Base-by-base conservation (phyloP, 2,329 filamentous ascomycete genomes). In the Clarireedia monteithiana region DNA sequence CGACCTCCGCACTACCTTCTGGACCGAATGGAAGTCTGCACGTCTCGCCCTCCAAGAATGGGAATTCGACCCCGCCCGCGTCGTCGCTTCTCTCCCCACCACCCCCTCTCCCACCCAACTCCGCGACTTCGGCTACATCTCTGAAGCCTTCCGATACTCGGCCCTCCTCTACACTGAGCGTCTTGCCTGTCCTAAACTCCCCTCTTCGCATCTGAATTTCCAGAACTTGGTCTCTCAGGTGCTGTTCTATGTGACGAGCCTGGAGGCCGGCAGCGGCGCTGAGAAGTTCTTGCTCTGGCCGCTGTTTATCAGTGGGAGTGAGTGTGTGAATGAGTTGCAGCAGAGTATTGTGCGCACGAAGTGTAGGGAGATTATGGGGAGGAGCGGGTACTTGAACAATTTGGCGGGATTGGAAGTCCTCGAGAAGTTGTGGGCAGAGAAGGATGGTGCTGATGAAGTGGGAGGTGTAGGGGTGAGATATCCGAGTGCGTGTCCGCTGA, bases 221-320 rank as follows among this genome's bases (percentile, higher is more conserved):
- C 89, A 95, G 70, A 85, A 84, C 62, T 80, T 95, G 20, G 91
- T 96, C 55, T 84, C 84, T 66, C 85, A 89, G 62, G 88, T 91
- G 1, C 80, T 96, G 42, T 88, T 85, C 71, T 92, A 95, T 72
- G 88, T 94, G 56, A 86, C 85, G 6, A 85, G 85, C 53, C 83
- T 96, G 39, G 84, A 89, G 59, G 79, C 85, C 3, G 86, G 80
- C 42, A 84, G 81, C 64, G 80, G 78, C 48, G 85, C 86, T 39
- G 87, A 95, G 55, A 95, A 96, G 68, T 96, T 95, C 69, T 74
- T 96, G 9, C 81, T 96, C 7, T 96, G 91, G 92, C 91, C 92
- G 2, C 79, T 96, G 3, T 96, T 96, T 69, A 86, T 96, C 52
- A 85, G 87, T 1, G 91, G 91, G 20, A 91, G 89, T 23, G 92